Base-by-base conservation (phyloP, 2,329 filamentous ascomycete species). In the Didymella segeticola region DNA sequence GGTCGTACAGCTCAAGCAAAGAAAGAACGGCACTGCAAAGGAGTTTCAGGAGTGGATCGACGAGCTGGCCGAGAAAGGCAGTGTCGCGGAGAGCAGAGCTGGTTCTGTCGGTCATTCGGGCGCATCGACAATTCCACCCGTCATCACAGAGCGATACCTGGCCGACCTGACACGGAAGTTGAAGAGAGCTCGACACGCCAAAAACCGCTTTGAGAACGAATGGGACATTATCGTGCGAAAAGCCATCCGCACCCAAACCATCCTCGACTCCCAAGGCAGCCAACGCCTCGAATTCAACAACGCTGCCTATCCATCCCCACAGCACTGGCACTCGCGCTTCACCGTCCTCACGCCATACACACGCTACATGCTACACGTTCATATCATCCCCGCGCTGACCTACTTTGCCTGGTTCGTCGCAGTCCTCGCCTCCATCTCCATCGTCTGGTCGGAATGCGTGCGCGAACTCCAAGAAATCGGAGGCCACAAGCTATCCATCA, bases 31-130 rank as follows among this genome's bases (percentile, higher is more conserved):
- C 14, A 90, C 86, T 20, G 87, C 90, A 5, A 79, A 80, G 48
- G 84, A 89, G 34, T 95, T 93, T 68, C 86, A 88, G 62, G 93
- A 96, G 63, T 99, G 95, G 95, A 96, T 99, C 61, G 93, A 98
- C 62, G 95, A 99, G 69, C 79, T 99, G 26, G 87, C 86, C 2
- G 93, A 98, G 60, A 85, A 88, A 59, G 86, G 87, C 37, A 87
- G 84, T 63, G 75, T 91, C 5, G 84, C 87, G 2, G 90, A 93
- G 61, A 78, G 71, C 47, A 78, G 82, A 38, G 34, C 41, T 8
- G 51, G 51, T 8, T 68, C 75, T 6, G 58, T 62, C 1, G 58
- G 60, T 22, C 56, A 64, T 6, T 57, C 58, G 43, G 64, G 57
- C 20, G 77, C 80, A 17, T 76, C 80, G 23, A 70, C 74, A 5